Percentiles rank a stretch among this genome's conserved stretches.
These are phyloP conservation scores for Telfairia occidentalis DNA, from an alignment of 331 rosid genomes.

Conservation along the genomic window DNA sequence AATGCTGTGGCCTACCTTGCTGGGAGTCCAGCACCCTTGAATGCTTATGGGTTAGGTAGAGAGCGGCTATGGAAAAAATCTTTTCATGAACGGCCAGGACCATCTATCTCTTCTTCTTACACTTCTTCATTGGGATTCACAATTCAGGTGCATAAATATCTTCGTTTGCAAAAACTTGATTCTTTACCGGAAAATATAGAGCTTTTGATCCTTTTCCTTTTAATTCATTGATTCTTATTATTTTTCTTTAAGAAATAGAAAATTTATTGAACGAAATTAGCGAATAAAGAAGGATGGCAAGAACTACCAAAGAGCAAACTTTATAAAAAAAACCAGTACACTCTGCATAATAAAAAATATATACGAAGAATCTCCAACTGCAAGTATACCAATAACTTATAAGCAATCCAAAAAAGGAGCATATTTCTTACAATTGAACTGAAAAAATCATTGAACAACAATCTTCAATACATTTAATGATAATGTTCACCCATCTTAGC, in stretches of 20 bases:
- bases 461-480: not conserved
- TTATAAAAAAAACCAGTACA: not conserved
- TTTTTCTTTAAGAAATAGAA: not conserved
- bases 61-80: slow-evolving; percentile 20
- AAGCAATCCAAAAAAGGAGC: not conserved
- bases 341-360: not conserved
- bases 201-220: not conserved
- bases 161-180: not conserved
- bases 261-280: not conserved
- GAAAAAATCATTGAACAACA: not conserved
- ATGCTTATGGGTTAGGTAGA: slow-evolving; percentile 18
- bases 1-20: slow-evolving; percentile 29
- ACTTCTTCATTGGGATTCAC: slow-evolving; percentile 28
- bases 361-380: not conserved
- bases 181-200: not conserved
- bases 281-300: not conserved
- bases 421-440: not conserved
- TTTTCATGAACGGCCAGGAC: slow-evolving; percentile 29
- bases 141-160: slow-evolving; percentile 20
- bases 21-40: slow-evolving; percentile 23
- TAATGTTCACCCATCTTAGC: not conserved
- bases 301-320: not conserved
- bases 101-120: slow-evolving; percentile 27
- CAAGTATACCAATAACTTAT: not conserved
- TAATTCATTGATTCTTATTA: not conserved